Evolutionary conservation across 805 yeast genomes (phyloP), one percentile per base, ranked within the genome.

Genomic region (Candida montana): DNA sequence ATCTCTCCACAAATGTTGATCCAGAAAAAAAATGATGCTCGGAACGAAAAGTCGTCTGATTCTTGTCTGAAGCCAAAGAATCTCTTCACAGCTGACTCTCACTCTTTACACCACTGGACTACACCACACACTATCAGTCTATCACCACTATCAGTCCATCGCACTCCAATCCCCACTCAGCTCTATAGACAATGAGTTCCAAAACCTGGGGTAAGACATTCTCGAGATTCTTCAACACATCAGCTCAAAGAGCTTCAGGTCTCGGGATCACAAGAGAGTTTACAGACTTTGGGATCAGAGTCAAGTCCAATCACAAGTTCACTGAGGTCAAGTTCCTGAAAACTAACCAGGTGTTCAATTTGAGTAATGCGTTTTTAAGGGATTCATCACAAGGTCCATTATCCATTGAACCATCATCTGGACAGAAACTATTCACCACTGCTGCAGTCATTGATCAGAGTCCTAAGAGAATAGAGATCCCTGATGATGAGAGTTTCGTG

Each of bases 381-480:
- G 95, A 84, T 52, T 69, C 87, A 0, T 79, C 87, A 35, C 54
- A 58, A 4, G 62, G 75, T 12, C 48, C 62, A 1, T 53, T 51
- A 10, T 75, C 84, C 0, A 67, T 81, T 5, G 85, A 84, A 48
- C 62, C 67, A 3, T 54, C 59, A 20, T 71, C 85, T 0, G 71
- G 72, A 16, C 90, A 83, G 54, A 83, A 81, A 54, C 54, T 71
- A 23, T 79, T 81, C 59, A 72, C 83, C n/a, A 80, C 89, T 0
- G 79, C 76, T 1, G 55, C 67, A 39, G 59, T 74, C 41, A 52
- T 64, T 43, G 45, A 48, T 45, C 28, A 49, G 47, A 46, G 49
- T 51, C 69, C 82, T 0, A 45, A 48, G 4, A 53, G 47, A 0
- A 55, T 68, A 2, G 71, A 74, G 2, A 51, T 62, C 1, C 38